phyloP scores from a whole-genome alignment of 1,139 yeast genomes.

The Blastobotrys illinoisensis region DNA sequence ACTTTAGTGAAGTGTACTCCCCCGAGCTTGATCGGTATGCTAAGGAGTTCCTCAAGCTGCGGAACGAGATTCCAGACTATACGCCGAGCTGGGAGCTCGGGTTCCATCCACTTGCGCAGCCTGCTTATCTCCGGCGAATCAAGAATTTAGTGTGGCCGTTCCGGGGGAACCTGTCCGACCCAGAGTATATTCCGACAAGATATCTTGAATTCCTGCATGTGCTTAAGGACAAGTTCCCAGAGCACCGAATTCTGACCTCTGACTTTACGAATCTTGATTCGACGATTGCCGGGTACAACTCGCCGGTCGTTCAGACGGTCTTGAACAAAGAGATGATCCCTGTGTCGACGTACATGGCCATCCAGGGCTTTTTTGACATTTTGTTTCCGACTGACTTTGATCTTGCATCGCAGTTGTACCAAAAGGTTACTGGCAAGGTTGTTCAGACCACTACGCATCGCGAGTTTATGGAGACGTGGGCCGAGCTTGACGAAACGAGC shows the following conservation, averaged over 20 bases:
- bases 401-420: slow-evolving; percentile 56
- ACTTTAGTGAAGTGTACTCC: slow-evolving; percentile 68
- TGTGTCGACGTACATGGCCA: slow-evolving; percentile 67
- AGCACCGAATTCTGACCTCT: slow-evolving; percentile 65
- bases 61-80: slow-evolving; percentile 43
- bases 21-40: slow-evolving; percentile 65
- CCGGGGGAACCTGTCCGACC: slow-evolving; percentile 61
- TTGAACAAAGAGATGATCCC: slow-evolving; percentile 63
- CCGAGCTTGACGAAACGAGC: slow-evolving; percentile 59
- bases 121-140: slow-evolving; percentile 26
- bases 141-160: slow-evolving; percentile 49
- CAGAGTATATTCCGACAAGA: slow-evolving; percentile 80
- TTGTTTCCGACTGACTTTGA: slow-evolving; percentile 81
- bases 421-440: slow-evolving; percentile 57
- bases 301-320: slow-evolving; percentile 84
- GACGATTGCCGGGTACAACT: slow-evolving; percentile 57
- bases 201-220: slow-evolving; percentile 61
- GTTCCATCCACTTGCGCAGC: slow-evolving; percentile 37
- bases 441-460: slow-evolving; percentile 54
- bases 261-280: slow-evolving; percentile 68
- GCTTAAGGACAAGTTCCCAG: slow-evolving; percentile 61
- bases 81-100: slow-evolving; percentile 33
- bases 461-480: slow-evolving; percentile 67
- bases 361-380: slow-evolving; percentile 81
- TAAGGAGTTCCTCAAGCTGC: slow-evolving; percentile 45